A percentile compares a stretch with the other conserved stretches of the same genome.
phyloP scores from a whole-genome alignment of 1,284 basidiomycete genomes.

The Irpex sp. region DNA sequence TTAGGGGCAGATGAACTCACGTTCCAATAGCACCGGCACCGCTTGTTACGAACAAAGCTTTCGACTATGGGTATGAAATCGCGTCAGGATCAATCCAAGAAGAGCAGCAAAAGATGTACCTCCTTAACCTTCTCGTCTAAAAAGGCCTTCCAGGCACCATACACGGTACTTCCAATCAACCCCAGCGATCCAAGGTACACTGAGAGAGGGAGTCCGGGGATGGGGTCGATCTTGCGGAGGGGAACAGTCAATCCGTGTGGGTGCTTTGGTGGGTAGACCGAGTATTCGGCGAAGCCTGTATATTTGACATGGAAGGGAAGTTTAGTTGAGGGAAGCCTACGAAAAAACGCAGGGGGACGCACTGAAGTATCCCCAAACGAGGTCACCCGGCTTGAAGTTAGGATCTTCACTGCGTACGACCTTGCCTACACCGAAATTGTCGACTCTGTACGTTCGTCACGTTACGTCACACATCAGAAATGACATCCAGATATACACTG shows the following conservation, averaged over 20 bases:
- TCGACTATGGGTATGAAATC: background rate
- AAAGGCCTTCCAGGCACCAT: slow-evolving; percentile 2
- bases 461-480: no score
- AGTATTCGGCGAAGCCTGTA: slow-evolving; percentile 19
- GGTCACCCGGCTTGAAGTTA: slow-evolving; percentile 36
- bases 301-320: background rate
- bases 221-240: slow-evolving; percentile 6
- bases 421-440: slow-evolving; percentile 33
- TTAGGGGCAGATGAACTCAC: background rate
- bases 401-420: slow-evolving; percentile 39
- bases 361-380: slow-evolving; percentile 35
- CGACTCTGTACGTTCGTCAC: slow-evolving; percentile 3
- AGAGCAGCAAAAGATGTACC: background rate
- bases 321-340: no score
- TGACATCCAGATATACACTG: background rate
- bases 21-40: slow-evolving; percentile 10
- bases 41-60: slow-evolving; percentile 9
- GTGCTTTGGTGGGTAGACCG: slow-evolving; percentile 12
- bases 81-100: no score
- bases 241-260: slow-evolving; percentile 3
- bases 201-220: slow-evolving; percentile 3
- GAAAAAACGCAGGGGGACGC: background rate
- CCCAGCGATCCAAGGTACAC: slow-evolving; percentile 10
- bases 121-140: slow-evolving; percentile 8
- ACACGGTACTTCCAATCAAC: slow-evolving; percentile 8